Percentiles rank a stretch among this genome's conserved stretches.
Conservation (phyloP, 192 early-diverging fungal species). For the Borealophlyctis nickersoniae region DNA sequence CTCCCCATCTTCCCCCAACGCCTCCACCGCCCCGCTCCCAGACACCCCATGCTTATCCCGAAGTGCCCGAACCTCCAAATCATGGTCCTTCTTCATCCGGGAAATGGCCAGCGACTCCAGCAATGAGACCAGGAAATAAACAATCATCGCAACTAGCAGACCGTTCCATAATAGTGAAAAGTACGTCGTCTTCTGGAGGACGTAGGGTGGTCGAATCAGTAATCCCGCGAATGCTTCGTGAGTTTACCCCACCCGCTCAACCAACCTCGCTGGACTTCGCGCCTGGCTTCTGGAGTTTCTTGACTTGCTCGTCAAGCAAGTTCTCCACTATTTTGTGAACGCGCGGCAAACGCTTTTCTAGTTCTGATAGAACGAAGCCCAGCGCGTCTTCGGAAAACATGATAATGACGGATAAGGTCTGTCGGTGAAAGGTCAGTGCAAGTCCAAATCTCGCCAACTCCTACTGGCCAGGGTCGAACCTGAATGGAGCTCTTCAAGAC, state of each 20-base stretch:
- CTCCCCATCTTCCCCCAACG: neutral
- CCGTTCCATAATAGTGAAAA: constrained; percentile 74
- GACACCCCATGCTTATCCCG: neutral
- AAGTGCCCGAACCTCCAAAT: constrained; percentile 10
- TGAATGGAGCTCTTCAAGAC: constrained; percentile 83
- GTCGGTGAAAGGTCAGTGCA: constrained; percentile 11
- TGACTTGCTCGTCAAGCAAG: constrained; percentile 48
- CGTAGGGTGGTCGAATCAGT: neutral
- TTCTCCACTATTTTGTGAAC: constrained; percentile 56
- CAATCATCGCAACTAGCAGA: constrained; percentile 74
- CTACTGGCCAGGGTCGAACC: too few species aligned
- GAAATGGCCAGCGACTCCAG: constrained; percentile 80
- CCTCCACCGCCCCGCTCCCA: neutral
- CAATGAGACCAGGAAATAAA: constrained; percentile 79
- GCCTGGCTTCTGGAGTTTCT: constrained; percentile 22
- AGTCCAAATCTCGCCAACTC: too few species aligned
- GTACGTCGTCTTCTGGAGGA: neutral
- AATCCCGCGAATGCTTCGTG: too few species aligned
- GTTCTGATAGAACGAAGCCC: constrained; percentile 50
- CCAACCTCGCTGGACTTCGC: constrained; percentile 7
- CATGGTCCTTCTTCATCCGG: constrained; percentile 50
- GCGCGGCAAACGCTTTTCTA: constrained; percentile 53
- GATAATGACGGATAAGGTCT: constrained; percentile 75
- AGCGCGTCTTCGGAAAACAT: constrained; percentile 79
- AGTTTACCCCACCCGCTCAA: too few species aligned